Conservation (phyloP, 192 early-diverging fungal genomes). For the Backusella morwellensis region DNA sequence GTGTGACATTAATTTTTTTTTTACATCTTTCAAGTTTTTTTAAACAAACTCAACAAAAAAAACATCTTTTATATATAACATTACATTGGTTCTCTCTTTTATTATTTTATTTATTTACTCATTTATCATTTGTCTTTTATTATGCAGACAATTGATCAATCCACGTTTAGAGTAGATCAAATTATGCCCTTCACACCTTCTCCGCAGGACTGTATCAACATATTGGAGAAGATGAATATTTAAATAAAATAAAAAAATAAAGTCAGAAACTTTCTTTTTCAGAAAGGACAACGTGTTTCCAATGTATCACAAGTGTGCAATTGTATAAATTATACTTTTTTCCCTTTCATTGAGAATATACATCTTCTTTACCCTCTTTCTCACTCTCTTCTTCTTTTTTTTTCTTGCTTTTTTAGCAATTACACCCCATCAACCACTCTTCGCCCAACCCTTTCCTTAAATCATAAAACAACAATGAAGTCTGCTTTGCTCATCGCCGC, state of each 20-base stretch:
- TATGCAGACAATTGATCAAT: background rate
- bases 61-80: background rate
- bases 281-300: slow-evolving; percentile 8
- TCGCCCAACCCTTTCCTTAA: slow-evolving; percentile 15
- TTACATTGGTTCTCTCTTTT: background rate
- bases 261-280: slow-evolving; percentile 1
- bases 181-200: background rate
- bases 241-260: background rate
- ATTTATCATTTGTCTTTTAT: background rate
- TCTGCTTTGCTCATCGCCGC: slow-evolving; percentile 16
- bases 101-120: background rate
- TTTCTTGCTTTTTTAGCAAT: background rate
- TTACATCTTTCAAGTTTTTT: background rate
- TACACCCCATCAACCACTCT: background rate
- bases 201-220: background rate
- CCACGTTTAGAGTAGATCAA: slow-evolving; percentile 8
- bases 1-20: slow-evolving; percentile 19
- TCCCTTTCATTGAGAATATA: background rate
- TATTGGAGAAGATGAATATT: background rate
- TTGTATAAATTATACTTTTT: background rate
- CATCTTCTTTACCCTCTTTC: background rate
- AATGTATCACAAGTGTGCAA: slow-evolving; percentile 11
- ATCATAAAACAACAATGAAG: slow-evolving; percentile 27
- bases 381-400: background rate
- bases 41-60: background rate